These are phyloP conservation scores for Escovopsis sp. DNA, from an alignment of 2,329 filamentous ascomycete species.

Conservation along the genomic window DNA sequence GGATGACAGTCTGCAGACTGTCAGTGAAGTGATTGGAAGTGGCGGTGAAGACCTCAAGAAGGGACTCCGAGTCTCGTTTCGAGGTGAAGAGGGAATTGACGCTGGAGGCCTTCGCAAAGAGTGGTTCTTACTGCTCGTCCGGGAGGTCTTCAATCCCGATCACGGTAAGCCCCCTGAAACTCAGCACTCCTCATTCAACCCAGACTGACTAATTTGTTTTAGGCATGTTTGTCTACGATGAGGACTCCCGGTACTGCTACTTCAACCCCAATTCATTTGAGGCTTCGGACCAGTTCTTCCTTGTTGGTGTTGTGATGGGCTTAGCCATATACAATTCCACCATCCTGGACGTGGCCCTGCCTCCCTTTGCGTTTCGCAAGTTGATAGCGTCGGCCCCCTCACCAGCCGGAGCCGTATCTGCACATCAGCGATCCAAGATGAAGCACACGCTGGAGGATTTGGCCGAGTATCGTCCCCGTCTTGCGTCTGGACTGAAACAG, in stretches of 20 bases:
- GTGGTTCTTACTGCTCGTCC: slow-evolving; percentile 79
- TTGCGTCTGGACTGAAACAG: slow-evolving; percentile 61
- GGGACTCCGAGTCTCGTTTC: slow-evolving; percentile 69
- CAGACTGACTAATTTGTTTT: background rate
- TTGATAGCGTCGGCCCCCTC: slow-evolving; percentile 63
- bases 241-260: slow-evolving; percentile 81
- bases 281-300: slow-evolving; percentile 80
- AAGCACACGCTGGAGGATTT: slow-evolving; percentile 69
- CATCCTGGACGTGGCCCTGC: slow-evolving; percentile 76
- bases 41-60: slow-evolving; percentile 82
- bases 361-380: slow-evolving; percentile 81
- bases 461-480: slow-evolving; percentile 61
- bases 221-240: slow-evolving; percentile 89
- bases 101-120: slow-evolving; percentile 82
- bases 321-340: slow-evolving; percentile 92
- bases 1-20: slow-evolving; percentile 71
- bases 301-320: slow-evolving; percentile 76
- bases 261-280: slow-evolving; percentile 87
- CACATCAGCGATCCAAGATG: slow-evolving; percentile 44
- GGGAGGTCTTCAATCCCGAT: slow-evolving; percentile 82
- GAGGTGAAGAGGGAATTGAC: slow-evolving; percentile 82
- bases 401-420: slow-evolving; percentile 33
- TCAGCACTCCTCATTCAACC: too few species aligned
- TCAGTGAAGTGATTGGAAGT: slow-evolving; percentile 72
- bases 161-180: slow-evolving; percentile 46